These are phyloP conservation scores for Pelargonium cotyledonis DNA, from an alignment of 441 rosid species.

Conservation along the genomic window DNA sequence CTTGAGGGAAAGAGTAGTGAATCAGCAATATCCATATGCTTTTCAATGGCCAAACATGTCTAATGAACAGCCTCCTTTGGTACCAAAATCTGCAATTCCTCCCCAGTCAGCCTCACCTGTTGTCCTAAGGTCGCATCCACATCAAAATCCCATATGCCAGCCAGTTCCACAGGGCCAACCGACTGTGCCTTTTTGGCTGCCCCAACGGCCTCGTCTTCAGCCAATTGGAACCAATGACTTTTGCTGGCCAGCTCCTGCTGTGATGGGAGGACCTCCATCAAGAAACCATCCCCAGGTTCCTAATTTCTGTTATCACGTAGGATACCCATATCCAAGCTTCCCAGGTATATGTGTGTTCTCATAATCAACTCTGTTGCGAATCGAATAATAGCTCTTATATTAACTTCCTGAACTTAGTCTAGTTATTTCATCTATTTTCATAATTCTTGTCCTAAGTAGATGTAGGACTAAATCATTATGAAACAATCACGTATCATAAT, in stretches of 20 bases:
- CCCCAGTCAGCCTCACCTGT: slow-evolving; percentile 16
- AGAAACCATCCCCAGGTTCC: slow-evolving; percentile 28
- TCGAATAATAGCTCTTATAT: neutral
- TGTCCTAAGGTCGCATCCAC: too few species aligned
- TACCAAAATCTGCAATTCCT: slow-evolving; percentile 17
- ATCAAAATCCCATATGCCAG: slow-evolving; percentile 13
- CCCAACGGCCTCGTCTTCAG: slow-evolving; percentile 24
- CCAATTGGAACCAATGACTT: slow-evolving; percentile 23
- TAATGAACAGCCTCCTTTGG: slow-evolving; percentile 20
- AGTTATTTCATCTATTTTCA: neutral
- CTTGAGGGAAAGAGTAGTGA: slow-evolving; percentile 18
- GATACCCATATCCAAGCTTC: slow-evolving; percentile 25
- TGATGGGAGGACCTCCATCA: slow-evolving; percentile 22
- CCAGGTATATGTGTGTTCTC: slow-evolving; percentile 27
- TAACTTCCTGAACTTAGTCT: neutral
- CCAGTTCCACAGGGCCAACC: slow-evolving; percentile 21
- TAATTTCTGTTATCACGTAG: slow-evolving; percentile 25
- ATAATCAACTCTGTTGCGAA: neutral
- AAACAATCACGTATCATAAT: neutral
- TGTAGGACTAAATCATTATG: neutral
- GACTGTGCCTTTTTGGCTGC: slow-evolving; percentile 22
- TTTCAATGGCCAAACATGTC: slow-evolving; percentile 21
- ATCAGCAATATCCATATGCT: slow-evolving; percentile 22
- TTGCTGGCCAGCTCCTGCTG: slow-evolving; percentile 24
- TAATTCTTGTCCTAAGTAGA: slow-evolving; percentile 1